These are phyloP conservation scores for Chernovozyma aurita DNA, from an alignment of 1,139 yeast species.

Conservation along the genomic window DNA sequence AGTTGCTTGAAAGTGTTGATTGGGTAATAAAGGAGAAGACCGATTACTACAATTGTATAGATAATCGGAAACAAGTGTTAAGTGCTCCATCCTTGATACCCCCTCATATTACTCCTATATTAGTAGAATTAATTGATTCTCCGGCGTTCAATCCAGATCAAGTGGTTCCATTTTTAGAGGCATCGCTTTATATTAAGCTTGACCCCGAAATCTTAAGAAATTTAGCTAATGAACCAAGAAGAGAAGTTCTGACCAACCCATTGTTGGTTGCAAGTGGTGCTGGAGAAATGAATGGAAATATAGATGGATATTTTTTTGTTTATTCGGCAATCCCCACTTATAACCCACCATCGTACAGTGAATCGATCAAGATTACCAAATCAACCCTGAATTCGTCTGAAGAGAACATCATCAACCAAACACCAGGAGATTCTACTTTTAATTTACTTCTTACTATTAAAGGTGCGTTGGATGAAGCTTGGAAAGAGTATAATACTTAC, in stretches of 20 bases:
- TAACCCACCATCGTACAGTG: conserved; percentile 50
- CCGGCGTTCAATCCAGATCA: conserved; percentile 63
- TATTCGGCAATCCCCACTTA: conserved; percentile 63
- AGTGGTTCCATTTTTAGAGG: conserved; percentile 70
- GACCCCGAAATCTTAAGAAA: conserved; percentile 57
- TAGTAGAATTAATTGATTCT: conserved; percentile 67
- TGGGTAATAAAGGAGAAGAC: conserved; percentile 14
- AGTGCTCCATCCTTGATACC: conserved; percentile 7
- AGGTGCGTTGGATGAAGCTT: conserved; percentile 61
- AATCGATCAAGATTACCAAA: conserved; percentile 8
- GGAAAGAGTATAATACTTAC: conserved; percentile 62
- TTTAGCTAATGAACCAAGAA: conserved; percentile 61
- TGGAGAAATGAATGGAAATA: conserved; percentile 64
- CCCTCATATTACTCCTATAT: conserved; percentile 53
- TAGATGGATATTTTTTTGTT: conserved; percentile 69
- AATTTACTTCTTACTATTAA: conserved; percentile 44
- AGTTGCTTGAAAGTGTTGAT: conserved; percentile 5
- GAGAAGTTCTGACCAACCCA: conserved; percentile 62
- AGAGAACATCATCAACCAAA: conserved; percentile 2
- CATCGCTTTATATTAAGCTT: conserved; percentile 57
- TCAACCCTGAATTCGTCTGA: conserved; percentile 2
- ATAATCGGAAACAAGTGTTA: conserved; percentile 19
- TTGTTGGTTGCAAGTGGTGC: conserved; percentile 74
- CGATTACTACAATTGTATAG: conserved; percentile 22
- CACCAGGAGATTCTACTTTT: conserved; percentile 29